Evolutionary conservation across 805 yeast species (phyloP).

Genomic region (Yamadazyma nakazawae): DNA sequence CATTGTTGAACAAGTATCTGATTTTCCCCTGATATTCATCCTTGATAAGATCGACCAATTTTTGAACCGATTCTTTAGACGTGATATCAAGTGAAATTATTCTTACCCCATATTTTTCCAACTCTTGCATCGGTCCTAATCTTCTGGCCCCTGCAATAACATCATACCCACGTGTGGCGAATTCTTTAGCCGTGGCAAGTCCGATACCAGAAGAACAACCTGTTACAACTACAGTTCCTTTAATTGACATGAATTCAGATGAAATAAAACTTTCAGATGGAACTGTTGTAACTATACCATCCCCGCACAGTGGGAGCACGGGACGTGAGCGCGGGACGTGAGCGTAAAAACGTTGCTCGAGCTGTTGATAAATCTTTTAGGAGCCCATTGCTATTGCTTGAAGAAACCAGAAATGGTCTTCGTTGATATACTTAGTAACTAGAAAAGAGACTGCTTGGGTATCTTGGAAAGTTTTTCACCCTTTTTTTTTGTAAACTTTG

Average conservation of each 20-base stretch:
- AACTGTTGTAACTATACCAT: no score
- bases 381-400: no score
- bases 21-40: conserved; percentile 43
- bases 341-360: no score
- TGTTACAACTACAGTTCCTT: conserved; percentile 37
- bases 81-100: conserved; percentile 59
- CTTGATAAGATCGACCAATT: conserved; percentile 41
- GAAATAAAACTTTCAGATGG: no score
- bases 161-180: conserved; percentile 49
- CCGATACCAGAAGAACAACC: conserved; percentile 62
- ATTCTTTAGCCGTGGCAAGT: conserved; percentile 44
- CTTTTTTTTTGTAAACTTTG: no score
- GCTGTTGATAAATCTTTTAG: no score
- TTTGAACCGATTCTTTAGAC: conserved; percentile 42
- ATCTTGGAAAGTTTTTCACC: no score
- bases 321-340: no score
- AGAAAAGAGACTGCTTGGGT: no score
- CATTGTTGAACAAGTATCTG: conserved; percentile 69
- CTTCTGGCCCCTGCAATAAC: conserved; percentile 78
- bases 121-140: conserved; percentile 53
- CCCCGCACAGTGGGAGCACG: no score
- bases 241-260: background rate
- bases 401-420: no score
- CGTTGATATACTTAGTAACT: no score
- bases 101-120: conserved; percentile 44